A percentile compares a stretch with the other conserved stretches of the same genome.
Evolutionary conservation across 306 rosid genomes (phyloP).

Genomic region (Potentilla sterilis): DNA sequence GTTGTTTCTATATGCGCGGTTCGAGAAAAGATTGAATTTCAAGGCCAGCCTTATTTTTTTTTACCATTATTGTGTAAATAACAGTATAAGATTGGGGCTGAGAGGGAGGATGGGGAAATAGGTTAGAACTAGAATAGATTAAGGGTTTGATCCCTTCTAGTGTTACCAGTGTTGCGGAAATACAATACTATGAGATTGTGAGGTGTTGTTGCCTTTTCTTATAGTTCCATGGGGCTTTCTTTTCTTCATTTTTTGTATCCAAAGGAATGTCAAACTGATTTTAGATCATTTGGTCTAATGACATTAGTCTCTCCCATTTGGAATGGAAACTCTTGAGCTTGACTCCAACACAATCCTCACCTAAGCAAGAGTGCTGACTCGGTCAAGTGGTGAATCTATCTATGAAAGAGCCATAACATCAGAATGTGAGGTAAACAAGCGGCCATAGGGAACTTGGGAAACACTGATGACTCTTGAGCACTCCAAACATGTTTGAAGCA

Average conservation of each 20-base stretch:
- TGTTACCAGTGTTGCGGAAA: not conserved
- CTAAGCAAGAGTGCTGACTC: no score
- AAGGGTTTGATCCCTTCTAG: not conserved
- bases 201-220: not conserved
- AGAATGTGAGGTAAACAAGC: no score
- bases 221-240: not conserved
- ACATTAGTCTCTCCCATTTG: not conserved
- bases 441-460: no score
- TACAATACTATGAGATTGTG: not conserved
- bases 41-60: not conserved
- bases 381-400: no score
- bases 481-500: no score
- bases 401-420: no score
- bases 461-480: no score
- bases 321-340: not conserved
- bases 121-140: not conserved
- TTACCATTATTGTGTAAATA: not conserved
- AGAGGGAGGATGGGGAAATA: not conserved
- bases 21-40: not conserved
- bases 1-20: slow-evolving; percentile 9
- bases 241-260: not conserved
- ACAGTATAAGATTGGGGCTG: not conserved
- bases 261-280: not conserved
- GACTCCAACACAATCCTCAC: not conserved
- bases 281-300: not conserved